Conservation (phyloP, 139 green algal genomes). For the Diplosphaera chodatii region DNA sequence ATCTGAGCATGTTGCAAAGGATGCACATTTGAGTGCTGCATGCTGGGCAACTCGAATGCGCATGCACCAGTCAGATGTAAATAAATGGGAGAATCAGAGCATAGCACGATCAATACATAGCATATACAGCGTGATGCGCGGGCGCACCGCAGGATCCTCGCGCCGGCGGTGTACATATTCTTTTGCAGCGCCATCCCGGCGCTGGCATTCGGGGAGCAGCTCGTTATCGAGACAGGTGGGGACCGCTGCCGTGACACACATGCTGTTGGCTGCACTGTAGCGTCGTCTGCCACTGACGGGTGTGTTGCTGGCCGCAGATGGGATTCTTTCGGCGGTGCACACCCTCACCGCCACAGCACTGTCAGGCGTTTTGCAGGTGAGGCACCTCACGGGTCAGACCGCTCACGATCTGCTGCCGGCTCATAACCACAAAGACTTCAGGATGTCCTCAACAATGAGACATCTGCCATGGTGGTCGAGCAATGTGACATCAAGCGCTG, state of each 20-base stretch:
- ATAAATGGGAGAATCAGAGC: too few species aligned
- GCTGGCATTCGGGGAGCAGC: slow-evolving; percentile 81
- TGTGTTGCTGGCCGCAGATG: slow-evolving; percentile 25
- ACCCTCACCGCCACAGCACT: slow-evolving; percentile 65
- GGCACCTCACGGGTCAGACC: not conserved
- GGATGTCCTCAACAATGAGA: too few species aligned
- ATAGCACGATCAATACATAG: not conserved
- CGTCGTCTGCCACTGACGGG: too few species aligned
- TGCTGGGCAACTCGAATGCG: too few species aligned
- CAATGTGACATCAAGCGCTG: too few species aligned
- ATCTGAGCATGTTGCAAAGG: too few species aligned
- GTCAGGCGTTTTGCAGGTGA: slow-evolving; percentile 53
- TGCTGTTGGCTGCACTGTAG: not conserved
- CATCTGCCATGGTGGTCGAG: too few species aligned
- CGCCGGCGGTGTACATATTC: slow-evolving; percentile 79
- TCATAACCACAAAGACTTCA: too few species aligned
- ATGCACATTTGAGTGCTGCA: too few species aligned
- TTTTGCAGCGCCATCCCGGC: slow-evolving; percentile 74
- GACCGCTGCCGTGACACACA: not conserved
- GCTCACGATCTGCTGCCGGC: too few species aligned
- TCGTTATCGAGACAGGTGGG: slow-evolving; percentile 48
- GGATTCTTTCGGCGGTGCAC: slow-evolving; percentile 50
- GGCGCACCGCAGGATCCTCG: slow-evolving; percentile 67
- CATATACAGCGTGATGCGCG: too few species aligned
- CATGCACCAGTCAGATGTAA: too few species aligned